Conservation (phyloP, 2,329 filamentous ascomycete genomes). For the Colletotrichum sp. region DNA sequence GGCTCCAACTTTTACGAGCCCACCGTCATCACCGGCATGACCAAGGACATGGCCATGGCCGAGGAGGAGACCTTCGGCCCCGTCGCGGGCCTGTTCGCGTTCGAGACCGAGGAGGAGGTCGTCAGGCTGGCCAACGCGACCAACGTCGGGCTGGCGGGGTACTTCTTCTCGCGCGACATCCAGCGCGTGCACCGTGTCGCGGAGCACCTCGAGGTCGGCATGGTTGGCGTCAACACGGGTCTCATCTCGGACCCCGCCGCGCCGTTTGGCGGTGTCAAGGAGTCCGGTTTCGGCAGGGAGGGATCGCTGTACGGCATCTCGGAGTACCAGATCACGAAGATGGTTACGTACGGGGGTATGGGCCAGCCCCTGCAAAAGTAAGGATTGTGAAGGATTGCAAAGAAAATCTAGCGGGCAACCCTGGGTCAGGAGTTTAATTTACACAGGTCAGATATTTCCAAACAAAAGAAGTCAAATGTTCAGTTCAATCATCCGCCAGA, state of each 20-base stretch:
- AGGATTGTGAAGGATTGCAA: background rate
- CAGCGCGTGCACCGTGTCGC: slow-evolving; percentile 66
- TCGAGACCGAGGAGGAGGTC: slow-evolving; percentile 88
- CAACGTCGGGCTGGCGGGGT: slow-evolving; percentile 89
- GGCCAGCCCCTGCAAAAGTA: slow-evolving; percentile 21
- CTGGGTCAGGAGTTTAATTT: background rate
- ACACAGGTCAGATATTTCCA: background rate
- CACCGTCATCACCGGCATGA: slow-evolving; percentile 90
- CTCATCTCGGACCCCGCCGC: slow-evolving; percentile 62
- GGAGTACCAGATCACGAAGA: slow-evolving; percentile 80
- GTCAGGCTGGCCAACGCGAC: slow-evolving; percentile 80
- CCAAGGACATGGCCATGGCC: slow-evolving; percentile 80
- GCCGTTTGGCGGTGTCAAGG: slow-evolving; percentile 81
- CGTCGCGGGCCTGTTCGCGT: slow-evolving; percentile 87
- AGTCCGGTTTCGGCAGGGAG: slow-evolving; percentile 82
- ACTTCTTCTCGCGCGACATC: slow-evolving; percentile 81
- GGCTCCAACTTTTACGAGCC: slow-evolving; percentile 89
- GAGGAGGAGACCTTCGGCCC: slow-evolving; percentile 95
- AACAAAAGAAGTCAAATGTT: background rate
- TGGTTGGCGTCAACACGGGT: slow-evolving; percentile 86
- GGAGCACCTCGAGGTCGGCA: slow-evolving; percentile 79
- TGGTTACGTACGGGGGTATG: slow-evolving; percentile 31
- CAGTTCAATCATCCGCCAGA: background rate
- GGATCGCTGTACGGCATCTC: slow-evolving; percentile 78
- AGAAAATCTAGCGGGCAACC: background rate